Base-by-base conservation (phyloP, 768 basidiomycete genomes). In the Agrocybe praecox region DNA sequence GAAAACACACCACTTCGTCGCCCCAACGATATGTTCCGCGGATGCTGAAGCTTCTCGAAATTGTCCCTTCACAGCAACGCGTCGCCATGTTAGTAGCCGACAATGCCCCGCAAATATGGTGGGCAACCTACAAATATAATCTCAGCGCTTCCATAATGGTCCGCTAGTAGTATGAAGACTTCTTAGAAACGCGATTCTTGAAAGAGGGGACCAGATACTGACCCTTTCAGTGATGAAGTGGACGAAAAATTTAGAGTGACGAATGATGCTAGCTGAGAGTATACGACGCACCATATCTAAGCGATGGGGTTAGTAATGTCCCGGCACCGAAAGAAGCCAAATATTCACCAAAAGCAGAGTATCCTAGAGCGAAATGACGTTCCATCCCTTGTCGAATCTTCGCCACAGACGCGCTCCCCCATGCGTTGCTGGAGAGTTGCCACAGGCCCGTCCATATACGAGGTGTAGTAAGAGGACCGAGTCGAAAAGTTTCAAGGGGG, bases 1-100 rank as follows among this genome's bases (percentile, higher is more conserved):
- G 74, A 93, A 93, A 14, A 91, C 82, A 68, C 91, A 93, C 90
- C 90, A 94, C 67, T 94, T 94, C 2, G 93, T 94, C 1, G 88
- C 90, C 43, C 90, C 88, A 22, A 93, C 59, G 10, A 89, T 78
- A 2, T 70, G 63, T 34, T 74, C 65, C 24, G 77, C 65, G 26
- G 72, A 59, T 24, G 75, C 68, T 17, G 83, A 69, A 12, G 79
- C 74, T 59, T 73, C 65, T 63, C 80, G 80, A 71, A 89, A 90
- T 68, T 88, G 84, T 12, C 91, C 92, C 91, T 93, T 69, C 6
- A 34, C 32, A n/a, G 46, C 57, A 34, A 19, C 6, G 15, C 45
- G 53, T 49, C n/a, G 40, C 57, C 46, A 57, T 44, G n/a, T 40
- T n/a, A 40, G 36, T 40, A 50, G 52, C 53, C 54, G 52, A 8